A percentile compares a stretch with the other conserved stretches of the same genome.
Conservation (phyloP, 2,329 filamentous ascomycete genomes). For the Fusarium aywerte region DNA sequence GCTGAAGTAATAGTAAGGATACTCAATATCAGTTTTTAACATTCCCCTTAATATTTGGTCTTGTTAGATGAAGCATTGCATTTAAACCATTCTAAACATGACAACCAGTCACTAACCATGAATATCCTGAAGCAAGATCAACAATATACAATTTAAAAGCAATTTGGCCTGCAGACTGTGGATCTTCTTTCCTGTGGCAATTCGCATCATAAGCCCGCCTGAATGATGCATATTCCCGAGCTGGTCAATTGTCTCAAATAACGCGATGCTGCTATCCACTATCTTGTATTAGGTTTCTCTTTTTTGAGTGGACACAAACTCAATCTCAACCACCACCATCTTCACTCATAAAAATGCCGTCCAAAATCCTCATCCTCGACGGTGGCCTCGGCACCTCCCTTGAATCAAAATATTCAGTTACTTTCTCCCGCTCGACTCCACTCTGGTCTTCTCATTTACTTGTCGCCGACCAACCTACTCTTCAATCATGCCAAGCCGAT, state of each 20-base stretch:
- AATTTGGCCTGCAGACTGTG: neutral
- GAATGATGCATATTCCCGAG: conserved; percentile 9
- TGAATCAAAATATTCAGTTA: conserved; percentile 64
- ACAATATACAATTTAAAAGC: neutral
- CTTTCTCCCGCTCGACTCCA: conserved; percentile 64
- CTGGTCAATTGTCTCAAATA: conserved; percentile 1
- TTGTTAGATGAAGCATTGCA: too few species aligned
- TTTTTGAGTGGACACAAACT: conserved; percentile 24
- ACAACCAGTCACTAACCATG: too few species aligned
- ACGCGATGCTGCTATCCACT: conserved; percentile 29
- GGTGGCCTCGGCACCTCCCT: conserved; percentile 76
- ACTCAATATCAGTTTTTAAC: too few species aligned
- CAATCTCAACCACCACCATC: conserved; percentile 10
- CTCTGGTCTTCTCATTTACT: conserved; percentile 76
- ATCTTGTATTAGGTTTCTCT: conserved; percentile 22
- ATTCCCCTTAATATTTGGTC: too few species aligned
- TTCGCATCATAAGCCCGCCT: neutral
- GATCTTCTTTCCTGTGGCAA: neutral
- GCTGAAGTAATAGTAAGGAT: too few species aligned
- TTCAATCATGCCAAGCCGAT: conserved; percentile 65
- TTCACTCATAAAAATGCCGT: conserved; percentile 32
- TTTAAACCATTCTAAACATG: too few species aligned
- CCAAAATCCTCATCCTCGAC: conserved; percentile 65
- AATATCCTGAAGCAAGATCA: too few species aligned
- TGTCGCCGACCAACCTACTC: conserved; percentile 61